phyloP scores from a whole-genome alignment of 768 basidiomycete genomes.

The Xerocomus potaroensis region DNA sequence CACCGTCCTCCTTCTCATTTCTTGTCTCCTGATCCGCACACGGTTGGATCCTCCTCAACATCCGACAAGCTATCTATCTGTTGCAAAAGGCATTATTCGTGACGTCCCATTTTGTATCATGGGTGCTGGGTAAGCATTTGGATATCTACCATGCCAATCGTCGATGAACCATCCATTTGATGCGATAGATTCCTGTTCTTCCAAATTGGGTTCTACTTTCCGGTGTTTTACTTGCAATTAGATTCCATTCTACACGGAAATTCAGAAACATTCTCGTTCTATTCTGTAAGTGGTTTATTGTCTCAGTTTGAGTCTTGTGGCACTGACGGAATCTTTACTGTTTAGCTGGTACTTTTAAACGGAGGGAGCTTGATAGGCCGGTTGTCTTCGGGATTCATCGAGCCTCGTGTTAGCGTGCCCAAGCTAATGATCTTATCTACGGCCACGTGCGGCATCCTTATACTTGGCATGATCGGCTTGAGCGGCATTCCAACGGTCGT shows the following conservation, averaged over 20 bases:
- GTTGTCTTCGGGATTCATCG: constrained; percentile 41
- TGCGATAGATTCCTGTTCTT: constrained; percentile 21
- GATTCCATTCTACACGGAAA: constrained; percentile 47
- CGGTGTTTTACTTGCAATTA: constrained; percentile 55
- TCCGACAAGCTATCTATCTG: constrained; percentile 11
- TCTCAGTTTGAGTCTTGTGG: neutral
- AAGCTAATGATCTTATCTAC: constrained; percentile 38
- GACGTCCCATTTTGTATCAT: constrained; percentile 20
- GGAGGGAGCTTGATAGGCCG: constrained; percentile 49
- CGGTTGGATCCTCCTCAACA: constrained; percentile 33
- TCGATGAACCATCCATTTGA: neutral
- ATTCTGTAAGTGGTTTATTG: constrained; percentile 37
- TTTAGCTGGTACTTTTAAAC: constrained; percentile 50
- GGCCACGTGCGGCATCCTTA: constrained; percentile 30
- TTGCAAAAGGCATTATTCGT: constrained; percentile 10
- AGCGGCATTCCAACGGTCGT: constrained; percentile 32
- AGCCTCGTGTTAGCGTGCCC: constrained; percentile 39
- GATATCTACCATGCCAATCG: neutral
- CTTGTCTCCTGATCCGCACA: constrained; percentile 34
- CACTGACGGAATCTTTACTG: neutral
- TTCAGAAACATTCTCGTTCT: constrained; percentile 48
- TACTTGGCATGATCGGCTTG: constrained; percentile 43
- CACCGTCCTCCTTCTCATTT: constrained; percentile 33
- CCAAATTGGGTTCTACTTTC: constrained; percentile 42
- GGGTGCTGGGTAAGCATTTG: constrained; percentile 19